These are phyloP conservation scores for Tieghemiomyces parasiticus DNA, from an alignment of 192 early-diverging fungal genomes.

Conservation along the genomic window DNA sequence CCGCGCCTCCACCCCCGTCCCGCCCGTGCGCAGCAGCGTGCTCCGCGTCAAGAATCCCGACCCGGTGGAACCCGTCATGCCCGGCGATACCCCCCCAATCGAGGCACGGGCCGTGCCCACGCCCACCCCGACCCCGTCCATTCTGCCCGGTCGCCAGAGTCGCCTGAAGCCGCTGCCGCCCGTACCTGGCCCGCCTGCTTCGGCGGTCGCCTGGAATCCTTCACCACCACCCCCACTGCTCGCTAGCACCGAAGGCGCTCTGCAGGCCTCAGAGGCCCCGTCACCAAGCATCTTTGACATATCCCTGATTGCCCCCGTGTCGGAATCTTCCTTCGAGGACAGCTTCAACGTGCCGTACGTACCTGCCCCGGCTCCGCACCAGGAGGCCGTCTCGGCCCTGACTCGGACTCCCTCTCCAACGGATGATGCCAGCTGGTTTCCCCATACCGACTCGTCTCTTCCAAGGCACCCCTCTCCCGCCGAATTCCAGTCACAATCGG, in stretches of 20 bases:
- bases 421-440: too few relatives aligned
- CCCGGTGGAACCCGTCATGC: too few relatives aligned
- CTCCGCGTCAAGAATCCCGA: too few relatives aligned
- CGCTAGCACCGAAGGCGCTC: too few relatives aligned
- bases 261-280: background rate
- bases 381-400: background rate
- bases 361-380: background rate
- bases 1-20: background rate
- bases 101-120: background rate
- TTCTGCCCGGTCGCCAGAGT: background rate
- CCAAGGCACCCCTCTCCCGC: background rate
- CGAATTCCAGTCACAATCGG: background rate
- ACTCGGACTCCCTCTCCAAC: background rate
- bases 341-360: slow-evolving; percentile 1
- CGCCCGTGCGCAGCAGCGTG: too few relatives aligned
- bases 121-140: background rate
- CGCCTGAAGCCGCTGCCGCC: slow-evolving; percentile 3
- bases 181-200: background rate
- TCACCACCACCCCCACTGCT: too few relatives aligned
- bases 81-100: too few relatives aligned
- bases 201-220: too few relatives aligned
- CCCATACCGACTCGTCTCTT: too few relatives aligned
- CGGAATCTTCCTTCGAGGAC: background rate
- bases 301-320: background rate
- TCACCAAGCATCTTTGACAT: slow-evolving; percentile 4